Conservation (phyloP, 2,329 filamentous ascomycete genomes). For the Colletotrichum somersetense region DNA sequence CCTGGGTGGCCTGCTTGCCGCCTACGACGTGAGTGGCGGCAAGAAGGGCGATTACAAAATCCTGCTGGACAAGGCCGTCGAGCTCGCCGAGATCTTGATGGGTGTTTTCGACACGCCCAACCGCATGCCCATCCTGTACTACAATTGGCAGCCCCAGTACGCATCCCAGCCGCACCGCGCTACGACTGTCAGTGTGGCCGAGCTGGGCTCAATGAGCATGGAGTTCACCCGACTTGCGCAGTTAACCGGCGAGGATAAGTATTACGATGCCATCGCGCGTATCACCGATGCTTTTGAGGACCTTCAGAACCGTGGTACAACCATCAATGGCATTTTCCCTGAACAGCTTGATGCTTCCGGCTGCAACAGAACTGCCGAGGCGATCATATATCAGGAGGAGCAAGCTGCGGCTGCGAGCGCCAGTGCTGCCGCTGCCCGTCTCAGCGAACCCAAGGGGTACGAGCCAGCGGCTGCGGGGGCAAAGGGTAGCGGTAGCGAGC, state of each 20-base stretch:
- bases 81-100: conserved; percentile 85
- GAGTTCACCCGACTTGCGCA: conserved; percentile 93
- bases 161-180: conserved; percentile 75
- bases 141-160: conserved; percentile 78
- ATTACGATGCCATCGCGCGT: conserved; percentile 90
- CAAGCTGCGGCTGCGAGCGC: conserved; percentile 51
- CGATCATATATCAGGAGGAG: conserved; percentile 48
- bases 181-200: conserved; percentile 70
- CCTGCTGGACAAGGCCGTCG: conserved; percentile 81
- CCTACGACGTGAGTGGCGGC: conserved; percentile 86
- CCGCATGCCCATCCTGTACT: conserved; percentile 88
- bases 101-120: conserved; percentile 92
- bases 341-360: conserved; percentile 82
- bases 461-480: conserved; percentile 16
- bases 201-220: conserved; percentile 83
- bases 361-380: conserved; percentile 71
- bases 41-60: conserved; percentile 68
- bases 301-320: conserved; percentile 77
- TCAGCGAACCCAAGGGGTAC: conserved; percentile 47
- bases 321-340: conserved; percentile 85
- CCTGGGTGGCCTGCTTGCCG: conserved; percentile 85
- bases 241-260: conserved; percentile 82
- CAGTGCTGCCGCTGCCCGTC: conserved; percentile 19
- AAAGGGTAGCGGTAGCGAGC: conserved; percentile 18
- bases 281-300: conserved; percentile 85